Conservation (phyloP, 2,329 filamentous ascomycete species). For the Xylariaceae sp. region DNA sequence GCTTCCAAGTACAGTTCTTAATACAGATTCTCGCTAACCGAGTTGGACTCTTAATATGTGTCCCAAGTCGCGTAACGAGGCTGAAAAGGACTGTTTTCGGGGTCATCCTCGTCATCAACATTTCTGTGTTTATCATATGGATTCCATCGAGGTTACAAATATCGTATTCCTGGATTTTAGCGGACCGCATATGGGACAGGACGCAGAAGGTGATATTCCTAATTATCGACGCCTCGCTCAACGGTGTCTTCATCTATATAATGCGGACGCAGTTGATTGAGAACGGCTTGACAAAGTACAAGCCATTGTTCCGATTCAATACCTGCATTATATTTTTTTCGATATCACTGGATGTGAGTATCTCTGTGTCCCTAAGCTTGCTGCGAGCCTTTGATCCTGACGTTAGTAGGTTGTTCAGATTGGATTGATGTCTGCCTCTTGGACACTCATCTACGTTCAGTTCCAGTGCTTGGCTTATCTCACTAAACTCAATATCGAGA, state of each 20-base stretch:
- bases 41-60: constrained; percentile 51
- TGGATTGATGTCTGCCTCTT: constrained; percentile 21
- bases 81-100: constrained; percentile 52
- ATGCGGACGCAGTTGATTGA: constrained; percentile 51
- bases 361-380: neutral
- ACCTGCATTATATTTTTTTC: constrained; percentile 52
- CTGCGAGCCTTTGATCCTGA: neutral
- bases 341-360: constrained; percentile 50
- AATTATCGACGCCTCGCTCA: constrained; percentile 53
- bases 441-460: constrained; percentile 20
- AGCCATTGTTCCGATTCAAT: constrained; percentile 53
- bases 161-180: constrained; percentile 36
- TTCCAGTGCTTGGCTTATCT: constrained; percentile 25
- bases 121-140: constrained; percentile 57
- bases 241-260: constrained; percentile 53
- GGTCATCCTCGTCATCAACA: constrained; percentile 52
- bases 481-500: constrained; percentile 29
- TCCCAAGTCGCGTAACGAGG: constrained; percentile 39
- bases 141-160: constrained; percentile 47
- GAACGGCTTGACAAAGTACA: constrained; percentile 54
- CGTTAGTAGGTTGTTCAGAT: constrained; percentile 24
- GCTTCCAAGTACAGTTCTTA: constrained; percentile 51
- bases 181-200: constrained; percentile 57
- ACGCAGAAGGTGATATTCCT: constrained; percentile 55
- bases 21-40: constrained; percentile 61